Evolutionary conservation across 2,329 filamentous ascomycete species (phyloP).

Genomic region (Cercospora sp.): DNA sequence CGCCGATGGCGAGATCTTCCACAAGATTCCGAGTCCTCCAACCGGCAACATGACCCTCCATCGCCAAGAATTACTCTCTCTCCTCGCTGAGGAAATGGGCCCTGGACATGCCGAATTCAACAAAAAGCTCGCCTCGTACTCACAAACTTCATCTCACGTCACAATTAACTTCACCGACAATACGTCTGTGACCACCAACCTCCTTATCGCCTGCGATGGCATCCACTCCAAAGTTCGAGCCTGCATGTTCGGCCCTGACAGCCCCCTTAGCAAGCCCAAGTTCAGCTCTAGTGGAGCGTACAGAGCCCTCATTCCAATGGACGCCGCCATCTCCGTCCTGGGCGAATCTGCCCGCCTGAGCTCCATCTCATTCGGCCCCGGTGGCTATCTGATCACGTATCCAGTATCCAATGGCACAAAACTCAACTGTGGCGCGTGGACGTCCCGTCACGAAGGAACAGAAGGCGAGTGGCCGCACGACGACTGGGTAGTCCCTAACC

Average conservation of each 20-base stretch:
- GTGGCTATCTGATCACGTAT: constrained; percentile 62
- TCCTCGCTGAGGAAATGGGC: constrained; percentile 45
- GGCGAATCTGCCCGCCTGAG: constrained; percentile 31
- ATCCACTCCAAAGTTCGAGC: constrained; percentile 59
- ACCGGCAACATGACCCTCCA: constrained; percentile 38
- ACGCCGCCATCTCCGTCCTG: constrained; percentile 44
- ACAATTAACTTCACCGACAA: constrained; percentile 48
- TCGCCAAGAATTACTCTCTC: constrained; percentile 44
- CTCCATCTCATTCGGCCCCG: constrained; percentile 47
- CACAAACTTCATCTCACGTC: constrained; percentile 28
- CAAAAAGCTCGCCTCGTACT: constrained; percentile 22
- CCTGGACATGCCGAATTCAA: constrained; percentile 23
- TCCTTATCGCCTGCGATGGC: constrained; percentile 63
- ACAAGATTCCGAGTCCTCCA: constrained; percentile 33
- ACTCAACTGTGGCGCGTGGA: constrained; percentile 54
- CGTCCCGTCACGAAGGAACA: constrained; percentile 43
- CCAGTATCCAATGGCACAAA: constrained; percentile 58
- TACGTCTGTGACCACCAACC: constrained; percentile 44
- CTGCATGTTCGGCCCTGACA: constrained; percentile 52
- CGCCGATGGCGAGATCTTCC: constrained; percentile 32
- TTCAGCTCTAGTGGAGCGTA: constrained; percentile 63
- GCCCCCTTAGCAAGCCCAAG: constrained; percentile 47
- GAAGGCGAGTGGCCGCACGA: constrained; percentile 40
- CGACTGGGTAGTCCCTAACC: constrained; percentile 44
- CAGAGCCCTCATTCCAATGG: constrained; percentile 61